These are phyloP conservation scores for Sarocladium strictum DNA, from an alignment of 2,329 filamentous ascomycete species.

Conservation along the genomic window DNA sequence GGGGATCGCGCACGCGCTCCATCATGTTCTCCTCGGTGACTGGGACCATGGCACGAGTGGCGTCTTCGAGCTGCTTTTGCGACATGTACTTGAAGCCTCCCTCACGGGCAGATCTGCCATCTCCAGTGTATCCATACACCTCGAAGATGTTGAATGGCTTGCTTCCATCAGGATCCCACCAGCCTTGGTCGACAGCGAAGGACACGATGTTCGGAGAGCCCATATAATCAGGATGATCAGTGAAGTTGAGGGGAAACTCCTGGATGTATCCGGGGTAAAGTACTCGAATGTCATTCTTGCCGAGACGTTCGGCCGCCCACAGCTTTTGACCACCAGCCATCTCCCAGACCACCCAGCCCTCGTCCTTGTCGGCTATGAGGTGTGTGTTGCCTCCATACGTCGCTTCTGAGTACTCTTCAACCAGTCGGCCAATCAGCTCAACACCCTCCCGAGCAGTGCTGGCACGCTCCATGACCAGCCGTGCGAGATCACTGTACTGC, in stretches of 20 bases:
- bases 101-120: constrained; percentile 17
- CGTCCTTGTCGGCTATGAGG: constrained; percentile 29
- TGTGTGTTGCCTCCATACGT: constrained; percentile 37
- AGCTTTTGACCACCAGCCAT: constrained; percentile 20
- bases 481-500: constrained; percentile 35
- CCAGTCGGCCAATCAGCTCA: constrained; percentile 32
- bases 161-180: constrained; percentile 18
- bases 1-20: constrained; percentile 23
- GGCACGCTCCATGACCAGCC: constrained; percentile 33
- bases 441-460: constrained; percentile 33
- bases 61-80: constrained; percentile 19
- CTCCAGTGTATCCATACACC: constrained; percentile 18
- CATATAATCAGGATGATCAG: constrained; percentile 18
- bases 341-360: constrained; percentile 24
- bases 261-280: constrained; percentile 23
- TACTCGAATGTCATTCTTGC: constrained; percentile 18
- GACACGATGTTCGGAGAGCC: constrained; percentile 20
- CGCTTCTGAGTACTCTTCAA: constrained; percentile 32
- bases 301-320: constrained; percentile 21
- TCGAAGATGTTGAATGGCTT: constrained; percentile 22
- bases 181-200: constrained; percentile 20
- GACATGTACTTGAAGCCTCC: constrained; percentile 26
- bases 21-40: constrained; percentile 43
- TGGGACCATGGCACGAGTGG: constrained; percentile 34
- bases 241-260: constrained; percentile 19